Conservation (phyloP, 495 filamentous ascomycete species). For the Chaetomium cochliodes region DNA sequence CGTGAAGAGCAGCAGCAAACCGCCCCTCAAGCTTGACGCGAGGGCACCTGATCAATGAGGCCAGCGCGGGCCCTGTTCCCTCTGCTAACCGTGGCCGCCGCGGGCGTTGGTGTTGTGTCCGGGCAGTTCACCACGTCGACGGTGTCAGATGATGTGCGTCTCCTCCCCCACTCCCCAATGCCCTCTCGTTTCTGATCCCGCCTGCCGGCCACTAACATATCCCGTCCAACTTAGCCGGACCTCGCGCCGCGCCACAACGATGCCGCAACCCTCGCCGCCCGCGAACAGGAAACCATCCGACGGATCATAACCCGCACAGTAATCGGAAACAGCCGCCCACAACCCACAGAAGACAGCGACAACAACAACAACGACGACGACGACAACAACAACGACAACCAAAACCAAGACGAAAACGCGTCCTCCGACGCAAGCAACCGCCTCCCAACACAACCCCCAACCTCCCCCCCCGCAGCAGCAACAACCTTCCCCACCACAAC, state of each 20-base stretch:
- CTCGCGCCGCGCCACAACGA: conserved; percentile 3
- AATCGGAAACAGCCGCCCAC: background rate
- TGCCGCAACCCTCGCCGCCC: conserved; percentile 9
- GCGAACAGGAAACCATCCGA: conserved; percentile 3
- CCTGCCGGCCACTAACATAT: background rate
- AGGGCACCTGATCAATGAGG: conserved; percentile 21
- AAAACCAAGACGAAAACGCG: conserved; percentile 1
- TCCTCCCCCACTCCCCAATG: background rate
- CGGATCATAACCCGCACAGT: conserved; percentile 6
- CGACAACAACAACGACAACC: conserved; percentile 7
- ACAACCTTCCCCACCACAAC: background rate
- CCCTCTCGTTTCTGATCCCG: background rate
- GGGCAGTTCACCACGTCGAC: conserved; percentile 18
- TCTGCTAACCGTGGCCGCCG: conserved; percentile 14
- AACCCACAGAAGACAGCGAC: background rate
- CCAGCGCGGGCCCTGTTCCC: conserved; percentile 16
- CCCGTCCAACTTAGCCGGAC: background rate
- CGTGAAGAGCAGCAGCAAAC: background rate
- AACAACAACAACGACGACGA: conserved; percentile 2
- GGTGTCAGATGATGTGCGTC: conserved; percentile 7
- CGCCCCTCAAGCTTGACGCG: background rate
- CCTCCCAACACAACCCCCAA: background rate
- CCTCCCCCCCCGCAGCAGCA: background rate
- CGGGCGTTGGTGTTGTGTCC: conserved; percentile 12
- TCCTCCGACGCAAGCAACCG: background rate